phyloP scores from a whole-genome alignment of 2,329 filamentous ascomycete genomes.

The Penicillium sp. region DNA sequence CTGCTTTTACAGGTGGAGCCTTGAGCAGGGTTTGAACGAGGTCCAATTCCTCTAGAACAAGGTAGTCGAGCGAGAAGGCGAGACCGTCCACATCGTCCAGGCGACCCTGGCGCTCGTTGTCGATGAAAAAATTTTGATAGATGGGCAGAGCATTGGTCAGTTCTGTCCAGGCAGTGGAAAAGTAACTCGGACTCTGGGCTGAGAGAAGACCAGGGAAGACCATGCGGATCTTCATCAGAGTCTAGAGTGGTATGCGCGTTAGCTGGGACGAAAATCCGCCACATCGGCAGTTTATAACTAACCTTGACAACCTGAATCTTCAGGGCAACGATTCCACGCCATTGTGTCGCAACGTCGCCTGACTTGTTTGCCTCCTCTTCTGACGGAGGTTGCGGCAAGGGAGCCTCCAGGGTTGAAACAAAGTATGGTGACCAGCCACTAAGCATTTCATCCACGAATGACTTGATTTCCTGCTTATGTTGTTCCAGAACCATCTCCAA shows the following conservation, averaged over 20 bases:
- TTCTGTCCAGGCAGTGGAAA: slow-evolving; percentile 88
- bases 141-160: slow-evolving; percentile 71
- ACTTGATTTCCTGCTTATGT: slow-evolving; percentile 81
- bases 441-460: slow-evolving; percentile 85
- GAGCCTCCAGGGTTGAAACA: slow-evolving; percentile 73
- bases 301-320: slow-evolving; percentile 91
- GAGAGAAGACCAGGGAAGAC: slow-evolving; percentile 83
- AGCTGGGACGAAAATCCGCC: slow-evolving; percentile 39
- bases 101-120: slow-evolving; percentile 81
- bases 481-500: slow-evolving; percentile 97
- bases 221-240: slow-evolving; percentile 82
- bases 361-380: slow-evolving; percentile 63
- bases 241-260: slow-evolving; percentile 42
- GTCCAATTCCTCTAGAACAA: slow-evolving; percentile 92
- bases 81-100: slow-evolving; percentile 87
- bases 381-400: slow-evolving; percentile 65
- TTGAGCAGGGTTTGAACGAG: slow-evolving; percentile 90
- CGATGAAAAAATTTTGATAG: slow-evolving; percentile 84
- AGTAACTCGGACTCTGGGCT: slow-evolving; percentile 79
- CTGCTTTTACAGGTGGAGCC: slow-evolving; percentile 83
- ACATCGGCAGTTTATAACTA: slow-evolving; percentile 15
- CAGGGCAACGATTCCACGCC: slow-evolving; percentile 81
- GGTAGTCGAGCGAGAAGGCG: slow-evolving; percentile 92
- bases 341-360: slow-evolving; percentile 62
- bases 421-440: slow-evolving; percentile 90